Percentiles rank a stretch among this genome's conserved stretches.
These are phyloP conservation scores for Euptelea pleiosperma DNA, from an alignment of 164 flowering plant species.

Conservation along the genomic window DNA sequence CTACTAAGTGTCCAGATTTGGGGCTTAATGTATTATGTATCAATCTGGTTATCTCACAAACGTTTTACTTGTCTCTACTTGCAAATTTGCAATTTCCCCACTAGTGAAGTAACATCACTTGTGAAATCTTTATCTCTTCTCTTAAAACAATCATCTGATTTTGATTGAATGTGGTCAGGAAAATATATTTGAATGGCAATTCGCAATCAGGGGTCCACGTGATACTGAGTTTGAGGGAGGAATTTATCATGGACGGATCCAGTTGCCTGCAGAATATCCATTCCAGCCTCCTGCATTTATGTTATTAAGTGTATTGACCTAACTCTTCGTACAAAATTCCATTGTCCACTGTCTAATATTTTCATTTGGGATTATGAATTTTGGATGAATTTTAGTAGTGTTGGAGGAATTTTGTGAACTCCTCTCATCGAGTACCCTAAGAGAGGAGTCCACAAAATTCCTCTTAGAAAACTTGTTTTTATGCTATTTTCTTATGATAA, in stretches of 20 bases:
- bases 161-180: slow-evolving; percentile 43
- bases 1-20: too few species aligned
- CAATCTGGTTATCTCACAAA: too few species aligned
- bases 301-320: slow-evolving; percentile 67
- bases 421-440: too few species aligned
- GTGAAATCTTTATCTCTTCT: neutral
- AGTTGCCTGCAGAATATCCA: slow-evolving; percentile 90
- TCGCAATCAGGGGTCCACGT: slow-evolving; percentile 84
- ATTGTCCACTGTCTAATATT: too few species aligned
- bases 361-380: too few species aligned
- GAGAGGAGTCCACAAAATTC: too few species aligned
- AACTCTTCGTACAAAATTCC: neutral
- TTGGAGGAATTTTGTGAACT: too few species aligned
- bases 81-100: too few species aligned
- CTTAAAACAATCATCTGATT: neutral
- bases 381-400: too few species aligned
- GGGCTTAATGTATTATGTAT: too few species aligned
- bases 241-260: slow-evolving; percentile 91
- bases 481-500: neutral
- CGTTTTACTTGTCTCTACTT: too few species aligned
- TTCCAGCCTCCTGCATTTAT: slow-evolving; percentile 94
- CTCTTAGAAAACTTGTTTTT: neutral
- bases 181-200: slow-evolving; percentile 98
- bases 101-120: too few species aligned
- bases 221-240: slow-evolving; percentile 97